Conservation (phyloP, 2,329 filamentous ascomycete genomes). For the Talaromyces sp. region DNA sequence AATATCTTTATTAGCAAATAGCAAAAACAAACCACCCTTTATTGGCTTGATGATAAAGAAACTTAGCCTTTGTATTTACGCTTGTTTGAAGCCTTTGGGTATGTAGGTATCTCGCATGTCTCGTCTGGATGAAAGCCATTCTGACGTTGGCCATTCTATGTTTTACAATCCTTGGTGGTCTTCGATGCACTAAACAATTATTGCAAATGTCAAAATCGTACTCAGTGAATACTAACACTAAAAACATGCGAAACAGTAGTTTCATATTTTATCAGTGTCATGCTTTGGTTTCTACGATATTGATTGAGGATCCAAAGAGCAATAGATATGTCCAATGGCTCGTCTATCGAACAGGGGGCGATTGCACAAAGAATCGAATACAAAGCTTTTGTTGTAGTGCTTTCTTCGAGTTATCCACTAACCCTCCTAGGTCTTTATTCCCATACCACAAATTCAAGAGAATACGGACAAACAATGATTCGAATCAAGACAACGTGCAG, state of each 20-base stretch:
- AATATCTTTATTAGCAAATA: not conserved
- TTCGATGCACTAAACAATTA: not conserved
- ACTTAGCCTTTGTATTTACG: not conserved
- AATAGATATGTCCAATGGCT: not conserved
- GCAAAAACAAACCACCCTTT: not conserved
- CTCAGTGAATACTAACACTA: not conserved
- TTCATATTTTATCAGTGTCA: not conserved
- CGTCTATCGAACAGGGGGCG: not conserved
- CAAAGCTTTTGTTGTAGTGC: not conserved
- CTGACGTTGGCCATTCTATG: not conserved
- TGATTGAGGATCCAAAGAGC: not conserved
- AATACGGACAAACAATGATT: not conserved
- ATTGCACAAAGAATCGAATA: not conserved
- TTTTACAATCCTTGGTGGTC: not conserved
- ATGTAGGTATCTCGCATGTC: not conserved
- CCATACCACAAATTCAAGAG: not conserved
- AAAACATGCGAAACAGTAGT: not conserved
- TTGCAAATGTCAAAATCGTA: not conserved
- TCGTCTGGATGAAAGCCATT: not conserved
- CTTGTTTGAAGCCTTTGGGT: not conserved
- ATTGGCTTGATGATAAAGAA: not conserved
- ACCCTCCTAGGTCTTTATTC: not conserved
- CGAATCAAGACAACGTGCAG: not conserved
- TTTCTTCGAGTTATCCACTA: not conserved
- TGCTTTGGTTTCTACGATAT: too few relatives aligned